A percentile compares a stretch with the other conserved stretches of the same genome.
phyloP scores from a whole-genome alignment of 2,329 filamentous ascomycete species.

The Pseudovirgaria hyperparasitica region DNA sequence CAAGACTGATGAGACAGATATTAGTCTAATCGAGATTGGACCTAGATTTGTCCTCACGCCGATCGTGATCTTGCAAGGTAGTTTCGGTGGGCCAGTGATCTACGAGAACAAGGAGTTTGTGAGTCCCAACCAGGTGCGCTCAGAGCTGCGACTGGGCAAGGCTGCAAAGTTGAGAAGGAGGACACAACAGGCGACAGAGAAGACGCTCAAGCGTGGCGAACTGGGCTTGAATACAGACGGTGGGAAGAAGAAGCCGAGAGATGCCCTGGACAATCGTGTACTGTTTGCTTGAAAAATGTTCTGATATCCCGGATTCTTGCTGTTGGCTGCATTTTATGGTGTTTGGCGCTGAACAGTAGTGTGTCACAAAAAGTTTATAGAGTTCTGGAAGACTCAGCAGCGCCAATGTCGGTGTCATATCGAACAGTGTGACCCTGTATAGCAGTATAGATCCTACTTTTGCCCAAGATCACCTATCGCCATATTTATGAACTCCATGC shows the following conservation, averaged over 20 bases:
- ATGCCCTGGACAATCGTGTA: conserved; percentile 63
- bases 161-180: conserved; percentile 66
- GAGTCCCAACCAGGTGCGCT: conserved; percentile 83
- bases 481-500: too few species aligned
- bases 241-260: conserved; percentile 47
- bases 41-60: conserved; percentile 87
- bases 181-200: conserved; percentile 60
- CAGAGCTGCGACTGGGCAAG: conserved; percentile 65
- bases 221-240: conserved; percentile 61
- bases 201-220: conserved; percentile 59
- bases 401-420: too few species aligned
- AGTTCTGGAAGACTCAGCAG: too few species aligned
- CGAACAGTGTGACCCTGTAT: too few species aligned
- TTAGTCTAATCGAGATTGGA: conserved; percentile 83
- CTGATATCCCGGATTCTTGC: background rate
- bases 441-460: too few species aligned
- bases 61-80: conserved; percentile 79
- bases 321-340: too few species aligned
- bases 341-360: conserved; percentile 4
- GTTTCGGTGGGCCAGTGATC: conserved; percentile 90
- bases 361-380: too few species aligned
- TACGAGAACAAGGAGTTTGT: conserved; percentile 98
- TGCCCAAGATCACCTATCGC: too few species aligned
- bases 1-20: conserved; percentile 52
- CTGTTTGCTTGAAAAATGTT: conserved; percentile 54